Evolutionary conservation across 352 stramenopile species (phyloP), one percentile per base, ranked within the genome.

Genomic region (Plasmopara muralis): DNA sequence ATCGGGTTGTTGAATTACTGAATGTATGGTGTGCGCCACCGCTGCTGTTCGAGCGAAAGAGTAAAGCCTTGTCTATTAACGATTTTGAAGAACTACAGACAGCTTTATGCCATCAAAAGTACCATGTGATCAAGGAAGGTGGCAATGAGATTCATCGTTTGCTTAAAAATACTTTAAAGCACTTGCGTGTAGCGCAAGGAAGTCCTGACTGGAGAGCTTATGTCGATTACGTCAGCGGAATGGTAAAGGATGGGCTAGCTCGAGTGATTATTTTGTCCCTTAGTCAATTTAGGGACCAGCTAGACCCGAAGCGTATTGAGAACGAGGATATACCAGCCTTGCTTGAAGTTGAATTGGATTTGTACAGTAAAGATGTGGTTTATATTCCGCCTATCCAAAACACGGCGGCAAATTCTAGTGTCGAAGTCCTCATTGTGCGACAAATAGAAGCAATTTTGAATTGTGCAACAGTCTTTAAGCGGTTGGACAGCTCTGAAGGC

Each of bases 141-240:
- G 83, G 83, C 4, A 90, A 87, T 30, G 85, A 93, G 43, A 89
- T 95, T 28, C 84, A 93, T 48, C 74, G 83, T 0, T 55, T 97
- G 16, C 65, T 97, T 1, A 95, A 96, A 43, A 90, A 97, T 29
- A 91, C 85, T 6, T 71, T 95, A n/a, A 89, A 92, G 46, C 81
- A 78, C 12, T 64, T 97, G 7, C 87, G 93, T 18, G 82, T 97
- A 2, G 90, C 79, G 0, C 81, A 95, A 66, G 89, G 89, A 20
- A 89, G 88, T 13, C 88, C 88, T 4, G 89, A 97, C 44, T 97
- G 89, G 89, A 86, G 92, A 41, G 86, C 86, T 1, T 97, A 96
- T 52, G 86, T 96, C 5, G 89, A 96, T 38, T 97, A 94, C 37
- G 69, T 96, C 13, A 97, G 93, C 54, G 85, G 74, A 4, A 89